Base-by-base conservation (phyloP, 495 filamentous ascomycete species). In the Aspergillus leporis region DNA sequence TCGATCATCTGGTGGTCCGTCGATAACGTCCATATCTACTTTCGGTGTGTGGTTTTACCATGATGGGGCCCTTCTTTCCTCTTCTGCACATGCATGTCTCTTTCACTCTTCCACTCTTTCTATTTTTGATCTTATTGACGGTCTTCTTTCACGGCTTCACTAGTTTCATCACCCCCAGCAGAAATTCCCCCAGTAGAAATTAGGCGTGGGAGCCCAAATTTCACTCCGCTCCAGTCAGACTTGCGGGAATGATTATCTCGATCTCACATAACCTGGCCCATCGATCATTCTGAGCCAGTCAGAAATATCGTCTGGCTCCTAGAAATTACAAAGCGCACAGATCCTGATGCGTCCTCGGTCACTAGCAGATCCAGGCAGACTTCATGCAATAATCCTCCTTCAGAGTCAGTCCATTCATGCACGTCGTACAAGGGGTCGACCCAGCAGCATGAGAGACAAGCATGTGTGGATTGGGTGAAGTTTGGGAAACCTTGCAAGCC, bases 381-480 rank as follows among this genome's bases (percentile, higher is more conserved):
- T 56, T 56, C 49, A 62, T 53, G 58, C 64, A 60, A 52, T 38
- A 45, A 58, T 48, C 43, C 19, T 55, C 32, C 41, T 48, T 43
- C 56, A 61, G 18, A 55, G 55, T 61, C 1, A 41, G 51, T 46
- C 62, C 58, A 55, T n/a, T 51, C 28, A 68, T 65, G 66, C 61
- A 65, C 55, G 58, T 65, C 58, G 66, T 65, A 63, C 66, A 63
- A 65, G 66, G 62, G 60, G 43, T 55, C 21, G 55, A 28, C 51
- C 62, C 58, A 51, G 55, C 30, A 7, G 36, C 56, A 8, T 22
- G 22, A 54, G 34, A n/a, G 38, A 22, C 13, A 38, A 22, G 5
- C 28, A 28, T n/a, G 50, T 6, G 18, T 19, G 53, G 23, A 5
- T 18, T 12, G 53, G 51, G 41, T 50, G 47, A 51, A 40, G 53